Conservation (phyloP, 2,329 filamentous ascomycete genomes). For the Mollisia scopiformis region DNA sequence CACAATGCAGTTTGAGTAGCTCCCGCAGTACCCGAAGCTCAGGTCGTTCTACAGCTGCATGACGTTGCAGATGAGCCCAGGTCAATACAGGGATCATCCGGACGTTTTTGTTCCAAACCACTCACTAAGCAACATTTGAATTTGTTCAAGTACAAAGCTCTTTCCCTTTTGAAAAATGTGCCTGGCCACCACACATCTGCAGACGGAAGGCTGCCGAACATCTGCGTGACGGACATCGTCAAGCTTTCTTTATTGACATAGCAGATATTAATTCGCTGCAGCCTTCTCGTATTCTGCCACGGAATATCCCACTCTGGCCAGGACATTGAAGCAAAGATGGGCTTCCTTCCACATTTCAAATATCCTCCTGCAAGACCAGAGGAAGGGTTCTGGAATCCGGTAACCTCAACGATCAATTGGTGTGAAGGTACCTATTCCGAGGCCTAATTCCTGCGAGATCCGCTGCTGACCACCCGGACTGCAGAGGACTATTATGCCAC, state of each 20-base stretch:
- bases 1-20: background rate
- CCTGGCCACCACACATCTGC: background rate
- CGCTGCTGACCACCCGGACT: slow-evolving; percentile 9
- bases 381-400: slow-evolving; percentile 38
- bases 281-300: background rate
- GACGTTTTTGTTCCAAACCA: background rate
- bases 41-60: background rate
- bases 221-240: background rate
- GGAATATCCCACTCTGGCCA: background rate
- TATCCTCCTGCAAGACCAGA: slow-evolving; percentile 38
- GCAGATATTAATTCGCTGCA: background rate
- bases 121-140: slow-evolving; percentile 2
- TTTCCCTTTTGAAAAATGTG: background rate
- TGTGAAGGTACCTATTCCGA: slow-evolving; percentile 70
- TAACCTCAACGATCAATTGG: slow-evolving; percentile 59
- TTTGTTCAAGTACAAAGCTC: slow-evolving; percentile 11
- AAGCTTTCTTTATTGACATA: slow-evolving; percentile 4
- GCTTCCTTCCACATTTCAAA: slow-evolving; percentile 30
- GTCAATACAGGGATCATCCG: background rate
- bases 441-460: background rate
- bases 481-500: slow-evolving; percentile 77
- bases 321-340: slow-evolving; percentile 20
- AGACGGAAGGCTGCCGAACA: background rate
- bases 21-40: background rate
- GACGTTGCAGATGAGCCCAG: background rate